Conservation (phyloP, 2,329 filamentous ascomycete species). For the Chrysoporthe cubensis region DNA sequence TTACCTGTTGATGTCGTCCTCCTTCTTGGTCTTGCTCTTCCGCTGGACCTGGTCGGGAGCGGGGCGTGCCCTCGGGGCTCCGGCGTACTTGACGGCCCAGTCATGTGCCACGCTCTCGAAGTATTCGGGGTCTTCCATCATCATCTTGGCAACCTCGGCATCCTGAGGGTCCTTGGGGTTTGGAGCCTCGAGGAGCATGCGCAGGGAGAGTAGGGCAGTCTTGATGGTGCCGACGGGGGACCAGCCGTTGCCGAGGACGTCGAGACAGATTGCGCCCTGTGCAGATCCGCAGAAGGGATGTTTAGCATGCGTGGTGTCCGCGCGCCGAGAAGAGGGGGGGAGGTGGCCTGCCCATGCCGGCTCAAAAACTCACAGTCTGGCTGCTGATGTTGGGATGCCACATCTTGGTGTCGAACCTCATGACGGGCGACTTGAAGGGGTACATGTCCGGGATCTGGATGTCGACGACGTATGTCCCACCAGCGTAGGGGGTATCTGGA, state of each 20-base stretch:
- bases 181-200: constrained; percentile 88
- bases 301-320: not conserved
- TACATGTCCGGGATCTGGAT: constrained; percentile 88
- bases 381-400: constrained; percentile 98
- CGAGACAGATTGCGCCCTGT: constrained; percentile 94
- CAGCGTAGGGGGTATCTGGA: constrained; percentile 91
- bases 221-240: constrained; percentile 97
- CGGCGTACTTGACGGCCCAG: constrained; percentile 85
- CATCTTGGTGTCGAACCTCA: constrained; percentile 90
- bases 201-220: constrained; percentile 88
- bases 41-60: constrained; percentile 46
- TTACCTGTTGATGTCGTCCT: constrained; percentile 56
- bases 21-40: constrained; percentile 57
- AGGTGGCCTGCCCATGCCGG: not conserved
- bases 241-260: constrained; percentile 88
- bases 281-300: not conserved
- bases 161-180: constrained; percentile 98
- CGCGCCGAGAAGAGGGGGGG: not conserved
- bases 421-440: constrained; percentile 88
- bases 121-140: constrained; percentile 75
- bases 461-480: constrained; percentile 79
- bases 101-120: constrained; percentile 85
- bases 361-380: constrained; percentile 70
- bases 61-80: constrained; percentile 62
- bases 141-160: constrained; percentile 90